Conservation (phyloP, 129 eudicot genomes). For the Dittrichia graveolens region DNA sequence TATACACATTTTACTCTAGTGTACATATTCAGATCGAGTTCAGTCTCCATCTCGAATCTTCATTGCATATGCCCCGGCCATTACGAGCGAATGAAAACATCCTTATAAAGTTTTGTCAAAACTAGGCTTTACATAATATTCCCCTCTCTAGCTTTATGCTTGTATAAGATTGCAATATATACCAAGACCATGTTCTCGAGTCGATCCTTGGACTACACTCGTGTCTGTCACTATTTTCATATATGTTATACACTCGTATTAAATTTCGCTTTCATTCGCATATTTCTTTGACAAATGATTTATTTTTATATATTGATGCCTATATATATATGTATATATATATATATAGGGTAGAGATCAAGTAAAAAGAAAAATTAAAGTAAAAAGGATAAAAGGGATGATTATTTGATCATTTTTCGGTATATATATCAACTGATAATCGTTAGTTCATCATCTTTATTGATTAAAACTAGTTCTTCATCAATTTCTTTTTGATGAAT, state of each 20-base stretch:
- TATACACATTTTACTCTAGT: conserved; percentile 22
- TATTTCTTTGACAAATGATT: conserved; percentile 11
- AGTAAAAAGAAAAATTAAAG: no score
- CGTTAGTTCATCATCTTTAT: no score
- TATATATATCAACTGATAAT: no score
- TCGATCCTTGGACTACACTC: neutral
- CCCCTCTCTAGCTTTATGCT: conserved; percentile 34
- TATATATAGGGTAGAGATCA: no score
- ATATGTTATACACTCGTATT: neutral
- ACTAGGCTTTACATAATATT: conserved; percentile 42
- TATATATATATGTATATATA: no score
- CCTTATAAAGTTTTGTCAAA: conserved; percentile 44
- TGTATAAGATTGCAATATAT: conserved; percentile 29
- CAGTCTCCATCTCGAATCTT: conserved; percentile 26
- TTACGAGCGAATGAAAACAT: conserved; percentile 22
- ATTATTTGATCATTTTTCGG: no score
- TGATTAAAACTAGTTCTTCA: no score
- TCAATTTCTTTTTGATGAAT: no score
- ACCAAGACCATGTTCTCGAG: conserved; percentile 18
- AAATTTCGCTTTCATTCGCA: neutral
- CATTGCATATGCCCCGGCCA: conserved; percentile 22
- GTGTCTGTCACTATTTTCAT: neutral
- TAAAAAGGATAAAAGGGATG: no score
- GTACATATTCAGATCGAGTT: neutral
- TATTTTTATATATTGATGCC: neutral